phyloP scores from a whole-genome alignment of 2,329 filamentous ascomycete species.

The Fusarium abutilonis region DNA sequence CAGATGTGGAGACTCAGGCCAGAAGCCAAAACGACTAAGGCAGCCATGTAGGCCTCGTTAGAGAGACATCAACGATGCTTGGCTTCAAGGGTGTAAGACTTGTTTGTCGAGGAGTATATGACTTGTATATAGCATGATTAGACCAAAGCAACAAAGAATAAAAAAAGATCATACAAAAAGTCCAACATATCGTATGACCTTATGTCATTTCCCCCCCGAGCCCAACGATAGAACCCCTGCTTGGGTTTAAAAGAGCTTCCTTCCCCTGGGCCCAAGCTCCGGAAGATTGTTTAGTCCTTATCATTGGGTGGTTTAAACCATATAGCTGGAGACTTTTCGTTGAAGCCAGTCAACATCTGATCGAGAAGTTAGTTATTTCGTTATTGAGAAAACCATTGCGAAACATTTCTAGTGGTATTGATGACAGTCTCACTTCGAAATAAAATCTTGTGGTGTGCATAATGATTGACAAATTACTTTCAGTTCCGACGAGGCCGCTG shows the following conservation, averaged over 20 bases:
- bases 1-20: not conserved
- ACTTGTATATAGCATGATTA: not conserved
- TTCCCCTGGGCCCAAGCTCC: too few species aligned
- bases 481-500: not conserved
- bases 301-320: too few species aligned
- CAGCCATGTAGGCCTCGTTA: not conserved
- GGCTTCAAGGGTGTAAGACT: not conserved
- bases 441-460: conserved; percentile 4
- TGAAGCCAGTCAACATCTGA: too few species aligned
- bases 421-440: not conserved
- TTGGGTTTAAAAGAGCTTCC: too few species aligned
- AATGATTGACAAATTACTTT: conserved; percentile 8
- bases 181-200: not conserved
- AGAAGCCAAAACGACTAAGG: not conserved
- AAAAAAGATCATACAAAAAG: not conserved
- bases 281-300: too few species aligned
- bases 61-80: conserved; percentile 4
- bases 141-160: conserved; percentile 1
- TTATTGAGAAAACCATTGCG: not conserved
- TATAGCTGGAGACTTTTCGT: too few species aligned
- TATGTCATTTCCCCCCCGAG: not conserved
- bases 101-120: too few species aligned
- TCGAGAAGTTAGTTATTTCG: too few species aligned
- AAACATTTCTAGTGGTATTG: conserved; percentile 20
- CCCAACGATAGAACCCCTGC: not conserved